phyloP scores from a whole-genome alignment of 1,284 basidiomycete species.

The Fomitiporia mediterranea region DNA sequence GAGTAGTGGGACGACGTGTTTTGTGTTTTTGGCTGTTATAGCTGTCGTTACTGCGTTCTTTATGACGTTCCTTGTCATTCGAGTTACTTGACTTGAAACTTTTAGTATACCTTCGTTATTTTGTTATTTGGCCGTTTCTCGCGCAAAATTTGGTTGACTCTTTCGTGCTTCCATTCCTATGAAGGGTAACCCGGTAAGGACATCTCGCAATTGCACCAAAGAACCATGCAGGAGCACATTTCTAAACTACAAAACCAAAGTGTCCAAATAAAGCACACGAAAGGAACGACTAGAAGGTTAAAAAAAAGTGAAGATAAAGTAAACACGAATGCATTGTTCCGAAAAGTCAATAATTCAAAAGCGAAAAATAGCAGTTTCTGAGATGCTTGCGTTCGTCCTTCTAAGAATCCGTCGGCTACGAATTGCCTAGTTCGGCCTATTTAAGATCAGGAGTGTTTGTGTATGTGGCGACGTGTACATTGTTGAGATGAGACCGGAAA shows the following conservation, averaged over 20 bases:
- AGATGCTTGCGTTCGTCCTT: neutral
- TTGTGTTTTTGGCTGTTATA: slow-evolving; percentile 56
- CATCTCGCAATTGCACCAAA: neutral
- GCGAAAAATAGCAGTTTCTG: neutral
- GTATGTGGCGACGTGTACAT: neutral
- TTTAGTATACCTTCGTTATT: no score
- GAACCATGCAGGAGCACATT: no score
- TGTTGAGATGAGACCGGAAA: neutral
- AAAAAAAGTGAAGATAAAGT: slow-evolving; percentile 9
- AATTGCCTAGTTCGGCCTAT: no score
- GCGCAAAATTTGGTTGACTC: neutral
- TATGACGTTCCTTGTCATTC: slow-evolving; percentile 68
- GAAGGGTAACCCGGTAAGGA: neutral
- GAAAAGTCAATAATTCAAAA: neutral
- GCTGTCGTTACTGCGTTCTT: slow-evolving; percentile 61
- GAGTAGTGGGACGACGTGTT: slow-evolving; percentile 68
- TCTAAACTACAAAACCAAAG: neutral
- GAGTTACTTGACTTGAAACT: slow-evolving; percentile 40
- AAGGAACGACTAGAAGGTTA: neutral
- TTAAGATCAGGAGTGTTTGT: neutral
- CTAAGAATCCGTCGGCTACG: neutral
- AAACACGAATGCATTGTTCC: slow-evolving; percentile 9
- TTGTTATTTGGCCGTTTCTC: neutral
- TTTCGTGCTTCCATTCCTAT: neutral
- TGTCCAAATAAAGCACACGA: slow-evolving; percentile 1